Evolutionary conservation across 257 asterid species (phyloP).

Genomic region (Parsonsia alboflavescens): DNA sequence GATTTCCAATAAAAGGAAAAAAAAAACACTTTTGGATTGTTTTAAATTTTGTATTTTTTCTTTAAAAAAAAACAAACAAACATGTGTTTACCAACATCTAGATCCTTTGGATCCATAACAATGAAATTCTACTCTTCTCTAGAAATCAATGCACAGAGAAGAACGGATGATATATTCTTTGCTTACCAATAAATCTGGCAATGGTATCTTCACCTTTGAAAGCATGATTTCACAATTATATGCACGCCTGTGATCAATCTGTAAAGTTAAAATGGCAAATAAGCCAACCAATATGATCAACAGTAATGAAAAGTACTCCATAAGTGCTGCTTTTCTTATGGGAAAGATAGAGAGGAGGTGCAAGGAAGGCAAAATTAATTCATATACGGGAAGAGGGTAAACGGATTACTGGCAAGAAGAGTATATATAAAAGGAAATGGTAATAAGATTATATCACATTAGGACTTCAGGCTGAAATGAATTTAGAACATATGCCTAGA

Average conservation of each 20-base stretch:
- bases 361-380: too few relatives aligned
- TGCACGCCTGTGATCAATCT: constrained; percentile 92
- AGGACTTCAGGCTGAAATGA: neutral
- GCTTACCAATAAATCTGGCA: constrained; percentile 84
- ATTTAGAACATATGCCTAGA: neutral
- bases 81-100: neutral
- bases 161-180: neutral
- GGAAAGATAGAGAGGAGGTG: neutral
- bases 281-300: neutral
- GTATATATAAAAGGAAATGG: neutral
- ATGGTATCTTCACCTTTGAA: constrained; percentile 81
- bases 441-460: neutral
- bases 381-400: neutral
- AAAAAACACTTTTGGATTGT: neutral
- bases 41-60: neutral
- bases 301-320: neutral
- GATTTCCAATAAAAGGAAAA: neutral
- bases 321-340: neutral
- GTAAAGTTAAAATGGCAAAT: constrained; percentile 23
- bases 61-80: neutral
- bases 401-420: neutral
- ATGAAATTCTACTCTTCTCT: neutral
- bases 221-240: constrained; percentile 97
- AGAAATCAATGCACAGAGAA: neutral
- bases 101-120: constrained; percentile 1